phyloP scores from a whole-genome alignment of 2,329 filamentous ascomycete species.

The Talaromyces sp. region DNA sequence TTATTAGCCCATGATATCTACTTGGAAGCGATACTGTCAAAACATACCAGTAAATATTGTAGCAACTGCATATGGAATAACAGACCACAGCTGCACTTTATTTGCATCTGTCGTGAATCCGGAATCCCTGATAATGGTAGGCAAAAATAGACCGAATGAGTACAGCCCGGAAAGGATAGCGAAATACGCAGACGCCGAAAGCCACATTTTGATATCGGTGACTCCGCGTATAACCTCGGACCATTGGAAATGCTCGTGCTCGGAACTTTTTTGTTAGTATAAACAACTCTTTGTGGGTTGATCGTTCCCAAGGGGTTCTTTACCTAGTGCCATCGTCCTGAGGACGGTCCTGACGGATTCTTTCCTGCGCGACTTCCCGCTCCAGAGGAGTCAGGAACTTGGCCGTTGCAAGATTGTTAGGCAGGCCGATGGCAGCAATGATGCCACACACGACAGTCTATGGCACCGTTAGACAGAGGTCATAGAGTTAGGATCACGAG shows the following conservation, averaged over 20 bases:
- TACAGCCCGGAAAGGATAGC: conserved; percentile 55
- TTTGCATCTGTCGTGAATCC: conserved; percentile 52
- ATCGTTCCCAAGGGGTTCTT: neutral
- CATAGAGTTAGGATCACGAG: neutral
- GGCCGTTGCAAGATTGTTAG: conserved; percentile 52
- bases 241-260: conserved; percentile 53
- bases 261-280: conserved; percentile 13
- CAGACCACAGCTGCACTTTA: conserved; percentile 58
- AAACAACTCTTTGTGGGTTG: neutral
- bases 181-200: conserved; percentile 59
- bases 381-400: conserved; percentile 52
- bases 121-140: conserved; percentile 59
- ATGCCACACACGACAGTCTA: conserved; percentile 53
- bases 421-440: conserved; percentile 51
- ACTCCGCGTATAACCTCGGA: conserved; percentile 59
- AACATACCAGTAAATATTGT: conserved; percentile 49
- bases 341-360: conserved; percentile 40
- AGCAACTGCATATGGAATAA: conserved; percentile 60
- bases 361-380: conserved; percentile 44
- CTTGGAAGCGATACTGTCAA: conserved; percentile 9
- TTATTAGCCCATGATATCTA: neutral
- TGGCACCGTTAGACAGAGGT: neutral
- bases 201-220: conserved; percentile 58
- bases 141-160: conserved; percentile 61
- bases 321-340: conserved; percentile 20